Base-by-base conservation (phyloP, 2,329 filamentous ascomycete species). In the Pseudocercospora fuligena region DNA sequence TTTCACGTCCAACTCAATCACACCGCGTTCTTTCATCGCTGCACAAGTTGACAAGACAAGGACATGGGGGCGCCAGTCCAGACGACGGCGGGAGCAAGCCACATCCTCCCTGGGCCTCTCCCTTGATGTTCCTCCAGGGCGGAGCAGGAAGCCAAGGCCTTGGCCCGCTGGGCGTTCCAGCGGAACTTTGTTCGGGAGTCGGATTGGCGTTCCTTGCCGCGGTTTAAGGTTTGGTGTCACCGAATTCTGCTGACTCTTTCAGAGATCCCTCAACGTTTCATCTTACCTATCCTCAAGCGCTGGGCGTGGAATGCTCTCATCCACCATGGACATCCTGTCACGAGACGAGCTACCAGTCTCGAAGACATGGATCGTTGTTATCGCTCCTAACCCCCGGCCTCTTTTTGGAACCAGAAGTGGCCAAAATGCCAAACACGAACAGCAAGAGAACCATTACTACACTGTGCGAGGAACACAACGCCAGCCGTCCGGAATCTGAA, bases 181-280 rank as follows among this genome's bases (percentile, higher is more conserved):
- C 56, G 33, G 56, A 36, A 58, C 31, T 58, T 23, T 58, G 54
- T 40, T 33, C 54, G 54, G 54, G 54, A 19, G 14, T 12, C 27
- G 25, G 53, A 33, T 57, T 57, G 53, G 53, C 53, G 12, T 25
- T 49, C 33, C 46, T 62, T 36, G 47, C 53, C 47, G 60, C 29
- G 29, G n/a, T 51, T 59, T 51, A 46, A 64, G 51, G 53, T 59
- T 64, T 21, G 19, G 53, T 59, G 54, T 27, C 19, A 59, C 56
- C 56, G 56, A 54, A 29, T 54, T n/a, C 46, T 19, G 43, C 62
- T 51, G 27, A 56, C 56, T 54, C 40, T 23, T 14, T 29, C 46
- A 54, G 60, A 23, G 27, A 56, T 57, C 60, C 33, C 62, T 65
- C 66, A 64, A 61, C 63, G 59, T 63, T 56, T 57, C 46, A 51